Percentiles rank a stretch among this genome's conserved stretches.
Conservation (phyloP, 176 grass and related monocot species). For the Typha latifolia region DNA sequence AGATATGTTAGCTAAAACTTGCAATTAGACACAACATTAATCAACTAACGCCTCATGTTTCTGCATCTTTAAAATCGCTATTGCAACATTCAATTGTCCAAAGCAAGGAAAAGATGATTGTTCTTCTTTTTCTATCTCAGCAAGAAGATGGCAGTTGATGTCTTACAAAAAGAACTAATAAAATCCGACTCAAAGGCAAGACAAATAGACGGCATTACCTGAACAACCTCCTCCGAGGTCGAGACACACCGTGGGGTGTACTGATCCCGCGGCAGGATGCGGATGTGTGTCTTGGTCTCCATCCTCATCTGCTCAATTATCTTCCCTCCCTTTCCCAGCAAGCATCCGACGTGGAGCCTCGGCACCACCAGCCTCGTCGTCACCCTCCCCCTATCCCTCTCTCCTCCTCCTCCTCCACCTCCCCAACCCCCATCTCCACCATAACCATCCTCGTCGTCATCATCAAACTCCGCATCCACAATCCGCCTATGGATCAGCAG, state of each 20-base stretch:
- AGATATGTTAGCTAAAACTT: too few species aligned
- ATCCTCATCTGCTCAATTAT: conserved; percentile 99
- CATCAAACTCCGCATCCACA: conserved; percentile 61
- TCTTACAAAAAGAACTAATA: too few species aligned
- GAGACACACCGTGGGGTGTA: conserved; percentile 71
- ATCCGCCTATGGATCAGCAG: conserved; percentile 73
- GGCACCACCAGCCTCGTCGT: conserved; percentile 76
- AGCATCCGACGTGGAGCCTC: conserved; percentile 66
- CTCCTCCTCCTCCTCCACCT: conserved; percentile 36
- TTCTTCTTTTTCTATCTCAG: too few species aligned
- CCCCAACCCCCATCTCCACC: conserved; percentile 5
- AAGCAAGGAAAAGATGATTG: too few species aligned
- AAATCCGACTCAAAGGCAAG: too few species aligned
- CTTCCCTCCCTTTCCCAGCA: conserved; percentile 84
- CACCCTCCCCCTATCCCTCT: conserved; percentile 52
- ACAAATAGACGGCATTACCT: conserved; percentile 35
- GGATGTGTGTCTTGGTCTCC: conserved; percentile 96
- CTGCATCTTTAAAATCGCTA: too few species aligned
- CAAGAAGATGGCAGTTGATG: too few species aligned
- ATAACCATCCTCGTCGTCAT: conserved; percentile 41
- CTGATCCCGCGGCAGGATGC: conserved; percentile 82
- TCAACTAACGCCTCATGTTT: too few species aligned
- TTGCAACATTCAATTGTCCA: too few species aligned
- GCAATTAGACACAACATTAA: too few species aligned
- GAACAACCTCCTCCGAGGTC: conserved; percentile 75